Conservation (phyloP, 495 filamentous ascomycete genomes). For the Penicillium cinerascens region DNA sequence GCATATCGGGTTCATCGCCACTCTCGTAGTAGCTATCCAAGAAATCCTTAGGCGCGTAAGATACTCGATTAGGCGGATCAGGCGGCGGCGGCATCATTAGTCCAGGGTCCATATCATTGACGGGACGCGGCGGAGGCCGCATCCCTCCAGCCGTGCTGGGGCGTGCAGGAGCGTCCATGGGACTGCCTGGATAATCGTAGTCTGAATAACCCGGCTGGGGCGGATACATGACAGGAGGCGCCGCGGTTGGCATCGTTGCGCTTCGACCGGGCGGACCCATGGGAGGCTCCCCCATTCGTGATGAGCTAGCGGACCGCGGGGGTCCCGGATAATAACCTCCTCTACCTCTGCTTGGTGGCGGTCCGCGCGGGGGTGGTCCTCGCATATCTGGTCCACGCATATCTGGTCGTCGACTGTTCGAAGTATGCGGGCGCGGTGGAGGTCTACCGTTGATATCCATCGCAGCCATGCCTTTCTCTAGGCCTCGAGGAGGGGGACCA, state of each 20-base stretch:
- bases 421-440: conserved; percentile 37
- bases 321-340: conserved; percentile 24
- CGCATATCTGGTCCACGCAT: conserved; percentile 31
- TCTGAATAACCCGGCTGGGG: conserved; percentile 35
- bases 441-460: conserved; percentile 53
- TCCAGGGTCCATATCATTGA: conserved; percentile 16
- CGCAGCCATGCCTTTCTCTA: conserved; percentile 53
- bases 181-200: conserved; percentile 16
- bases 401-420: conserved; percentile 33
- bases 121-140: conserved; percentile 15
- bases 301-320: conserved; percentile 26
- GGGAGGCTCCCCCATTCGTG: conserved; percentile 21
- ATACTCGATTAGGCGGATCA: conserved; percentile 22
- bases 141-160: conserved; percentile 27
- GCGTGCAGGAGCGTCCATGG: conserved; percentile 19
- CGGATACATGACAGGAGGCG: conserved; percentile 26
- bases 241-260: conserved; percentile 36
- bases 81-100: conserved; percentile 11
- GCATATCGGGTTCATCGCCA: conserved; percentile 55
- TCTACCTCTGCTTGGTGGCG: conserved; percentile 19
- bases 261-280: conserved; percentile 33
- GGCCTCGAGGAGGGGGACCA: conserved; percentile 25
- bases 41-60: conserved; percentile 32
- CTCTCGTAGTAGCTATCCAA: conserved; percentile 41
- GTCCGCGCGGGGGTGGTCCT: conserved; percentile 26